Evolutionary conservation across 2,329 filamentous ascomycete genomes (phyloP).

Genomic region (Mycosphaerella arachidis): DNA sequence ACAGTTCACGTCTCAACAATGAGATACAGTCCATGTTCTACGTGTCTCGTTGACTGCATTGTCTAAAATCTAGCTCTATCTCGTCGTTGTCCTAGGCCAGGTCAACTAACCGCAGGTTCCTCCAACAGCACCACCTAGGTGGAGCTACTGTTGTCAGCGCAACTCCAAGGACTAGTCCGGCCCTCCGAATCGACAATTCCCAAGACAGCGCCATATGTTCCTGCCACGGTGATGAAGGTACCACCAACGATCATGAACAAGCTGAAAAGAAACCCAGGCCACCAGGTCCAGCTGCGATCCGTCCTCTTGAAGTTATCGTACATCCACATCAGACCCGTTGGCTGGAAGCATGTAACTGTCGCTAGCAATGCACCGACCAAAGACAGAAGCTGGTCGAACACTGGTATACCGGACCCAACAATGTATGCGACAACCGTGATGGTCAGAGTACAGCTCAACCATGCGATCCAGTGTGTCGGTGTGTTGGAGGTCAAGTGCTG

Average conservation of each 20-base stretch:
- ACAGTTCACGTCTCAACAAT: no score
- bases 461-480: conserved; percentile 23
- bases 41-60: neutral
- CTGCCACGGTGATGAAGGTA: conserved; percentile 41
- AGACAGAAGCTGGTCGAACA: conserved; percentile 25
- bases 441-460: conserved; percentile 19
- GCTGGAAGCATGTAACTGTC: conserved; percentile 26
- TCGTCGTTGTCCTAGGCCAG: neutral
- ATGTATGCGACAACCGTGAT: conserved; percentile 23
- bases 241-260: conserved; percentile 35
- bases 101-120: neutral
- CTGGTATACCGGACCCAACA: conserved; percentile 25
- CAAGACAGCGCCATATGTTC: conserved; percentile 44
- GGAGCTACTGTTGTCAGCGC: conserved; percentile 28
- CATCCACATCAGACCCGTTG: conserved; percentile 39
- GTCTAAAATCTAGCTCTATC: neutral
- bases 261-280: conserved; percentile 11
- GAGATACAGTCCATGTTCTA: no score
- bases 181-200: conserved; percentile 33
- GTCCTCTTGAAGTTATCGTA: conserved; percentile 38
- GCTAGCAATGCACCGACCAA: conserved; percentile 25
- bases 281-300: conserved; percentile 10
- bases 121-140: conserved; percentile 19
- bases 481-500: conserved; percentile 23
- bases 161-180: conserved; percentile 21